Evolutionary conservation across 2,329 filamentous ascomycete species (phyloP), one percentile per base, ranked within the genome.

Genomic region (Fusarium fracticaudum): DNA sequence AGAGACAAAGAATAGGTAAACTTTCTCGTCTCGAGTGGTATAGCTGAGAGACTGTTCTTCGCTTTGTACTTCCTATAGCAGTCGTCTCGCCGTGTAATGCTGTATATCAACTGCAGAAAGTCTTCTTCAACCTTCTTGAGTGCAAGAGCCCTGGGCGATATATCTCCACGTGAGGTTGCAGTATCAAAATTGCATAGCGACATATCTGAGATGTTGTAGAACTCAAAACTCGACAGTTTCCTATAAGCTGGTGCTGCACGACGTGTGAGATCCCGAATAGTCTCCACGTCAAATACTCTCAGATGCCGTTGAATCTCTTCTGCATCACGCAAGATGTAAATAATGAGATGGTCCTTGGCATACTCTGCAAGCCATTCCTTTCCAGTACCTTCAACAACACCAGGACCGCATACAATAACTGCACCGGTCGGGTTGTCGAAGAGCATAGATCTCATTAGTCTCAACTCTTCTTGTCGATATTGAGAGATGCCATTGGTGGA

Each of bases 121-220:
- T 68, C 65, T 24, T 68, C 35, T 13, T 68, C 65, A 0, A 67
- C 65, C 20, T 54, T 67, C 20, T 68, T 68, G 0, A 68, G 63
- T 4, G 65, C 63, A 7, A 68, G 53, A n/a, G 65, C 65, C 1
- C 63, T 20, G 1, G 65, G 65, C 0, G 63, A 68, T 12, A 61
- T 7, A 43, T 68, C 65, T 0, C 63, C 65, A 3, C 65, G 40
- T 3, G 22, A 43, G 1, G 65, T 11, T 4, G 13, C 3, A 1
- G 7, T 4, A 5, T 24, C 31, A 1, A 18, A 22, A 2, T 37
- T 67, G 4, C 2, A 37, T 0, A 61, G 14, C 0, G 29, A 24
- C 29, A 22, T 47, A 6, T 68, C 53, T 8, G 63, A 67, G 3
- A 47, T 47, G 15, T 68, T 68, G 6, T 54, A 67, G 7, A 67